phyloP scores from a whole-genome alignment of 1,284 basidiomycete genomes.

The Caloboletus firmus region DNA sequence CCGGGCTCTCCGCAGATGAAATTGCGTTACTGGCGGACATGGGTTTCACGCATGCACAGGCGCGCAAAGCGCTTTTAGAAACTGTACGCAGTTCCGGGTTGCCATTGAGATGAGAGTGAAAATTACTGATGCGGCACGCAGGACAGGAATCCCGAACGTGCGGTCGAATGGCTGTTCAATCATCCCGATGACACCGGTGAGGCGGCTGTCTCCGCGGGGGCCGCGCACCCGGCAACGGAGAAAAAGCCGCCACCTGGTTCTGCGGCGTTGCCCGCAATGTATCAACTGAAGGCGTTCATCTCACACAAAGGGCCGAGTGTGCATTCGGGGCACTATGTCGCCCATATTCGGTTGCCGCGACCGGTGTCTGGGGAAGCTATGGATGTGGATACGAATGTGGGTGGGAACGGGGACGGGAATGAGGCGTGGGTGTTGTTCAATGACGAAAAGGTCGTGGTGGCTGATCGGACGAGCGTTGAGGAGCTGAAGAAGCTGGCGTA shows the following conservation, averaged over 20 bases:
- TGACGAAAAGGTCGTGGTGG: constrained; percentile 93
- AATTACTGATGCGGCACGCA: constrained; percentile 31
- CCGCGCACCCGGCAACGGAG: constrained; percentile 19
- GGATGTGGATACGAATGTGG: constrained; percentile 28
- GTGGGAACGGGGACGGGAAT: constrained; percentile 26
- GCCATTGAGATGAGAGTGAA: neutral
- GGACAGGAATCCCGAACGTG: constrained; percentile 77
- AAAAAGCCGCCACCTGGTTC: constrained; percentile 13
- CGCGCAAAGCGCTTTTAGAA: constrained; percentile 83
- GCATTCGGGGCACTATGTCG: constrained; percentile 93
- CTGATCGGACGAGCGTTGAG: constrained; percentile 72
- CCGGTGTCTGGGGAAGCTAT: constrained; percentile 14
- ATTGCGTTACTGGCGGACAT: constrained; percentile 82
- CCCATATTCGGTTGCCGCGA: constrained; percentile 56
- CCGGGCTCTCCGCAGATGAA: constrained; percentile 68
- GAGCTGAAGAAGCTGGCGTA: constrained; percentile 82
- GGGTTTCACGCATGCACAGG: constrained; percentile 88
- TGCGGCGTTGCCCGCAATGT: constrained; percentile 64
- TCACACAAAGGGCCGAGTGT: constrained; percentile 97
- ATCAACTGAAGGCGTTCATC: constrained; percentile 88
- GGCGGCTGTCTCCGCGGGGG: constrained; percentile 39
- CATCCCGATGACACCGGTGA: constrained; percentile 88
- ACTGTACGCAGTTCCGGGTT: constrained; percentile 44
- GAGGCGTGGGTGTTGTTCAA: constrained; percentile 88
- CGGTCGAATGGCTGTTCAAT: constrained; percentile 97